Evolutionary conservation across 2,329 filamentous ascomycete species (phyloP).

Genomic region (Teratosphaeria gauchensis): DNA sequence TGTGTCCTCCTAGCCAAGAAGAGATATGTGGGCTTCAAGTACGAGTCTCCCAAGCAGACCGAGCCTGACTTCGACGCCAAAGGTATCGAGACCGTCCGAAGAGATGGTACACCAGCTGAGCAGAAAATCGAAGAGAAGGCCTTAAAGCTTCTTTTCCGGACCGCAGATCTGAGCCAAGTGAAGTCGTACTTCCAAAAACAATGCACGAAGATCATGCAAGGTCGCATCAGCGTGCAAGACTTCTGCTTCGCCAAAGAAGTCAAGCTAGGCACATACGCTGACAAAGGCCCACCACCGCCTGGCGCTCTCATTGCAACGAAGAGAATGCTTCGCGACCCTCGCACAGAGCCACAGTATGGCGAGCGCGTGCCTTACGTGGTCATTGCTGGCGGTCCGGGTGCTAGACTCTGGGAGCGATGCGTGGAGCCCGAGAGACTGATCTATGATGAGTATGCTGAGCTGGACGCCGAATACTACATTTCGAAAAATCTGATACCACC

Average conservation of each 20-base stretch:
- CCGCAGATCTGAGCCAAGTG: slow-evolving; percentile 76
- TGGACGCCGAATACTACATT: slow-evolving; percentile 97
- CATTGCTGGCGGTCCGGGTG: slow-evolving; percentile 75
- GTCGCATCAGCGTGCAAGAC: slow-evolving; percentile 80
- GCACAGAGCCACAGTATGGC: slow-evolving; percentile 85
- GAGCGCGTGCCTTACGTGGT: slow-evolving; percentile 94
- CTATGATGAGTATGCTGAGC: slow-evolving; percentile 62
- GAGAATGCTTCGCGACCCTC: slow-evolving; percentile 75
- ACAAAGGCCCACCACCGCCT: slow-evolving; percentile 68
- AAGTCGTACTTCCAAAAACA: slow-evolving; percentile 85
- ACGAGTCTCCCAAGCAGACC: slow-evolving; percentile 64
- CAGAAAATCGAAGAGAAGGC: slow-evolving; percentile 95
- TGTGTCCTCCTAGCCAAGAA: slow-evolving; percentile 94
- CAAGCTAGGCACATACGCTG: slow-evolving; percentile 77
- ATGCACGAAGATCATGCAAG: slow-evolving; percentile 85
- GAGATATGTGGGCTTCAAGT: slow-evolving; percentile 96
- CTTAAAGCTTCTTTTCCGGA: slow-evolving; percentile 80
- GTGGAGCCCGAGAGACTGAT: slow-evolving; percentile 79
- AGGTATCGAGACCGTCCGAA: slow-evolving; percentile 91
- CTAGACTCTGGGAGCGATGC: slow-evolving; percentile 78
- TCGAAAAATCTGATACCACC: slow-evolving; percentile 91
- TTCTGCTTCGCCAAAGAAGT: slow-evolving; percentile 95
- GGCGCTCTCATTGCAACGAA: slow-evolving; percentile 82
- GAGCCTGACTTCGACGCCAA: slow-evolving; percentile 93
- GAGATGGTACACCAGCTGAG: slow-evolving; percentile 88